Evolutionary conservation across 352 stramenopile species (phyloP).

Genomic region (Globisporangium ultimum): DNA sequence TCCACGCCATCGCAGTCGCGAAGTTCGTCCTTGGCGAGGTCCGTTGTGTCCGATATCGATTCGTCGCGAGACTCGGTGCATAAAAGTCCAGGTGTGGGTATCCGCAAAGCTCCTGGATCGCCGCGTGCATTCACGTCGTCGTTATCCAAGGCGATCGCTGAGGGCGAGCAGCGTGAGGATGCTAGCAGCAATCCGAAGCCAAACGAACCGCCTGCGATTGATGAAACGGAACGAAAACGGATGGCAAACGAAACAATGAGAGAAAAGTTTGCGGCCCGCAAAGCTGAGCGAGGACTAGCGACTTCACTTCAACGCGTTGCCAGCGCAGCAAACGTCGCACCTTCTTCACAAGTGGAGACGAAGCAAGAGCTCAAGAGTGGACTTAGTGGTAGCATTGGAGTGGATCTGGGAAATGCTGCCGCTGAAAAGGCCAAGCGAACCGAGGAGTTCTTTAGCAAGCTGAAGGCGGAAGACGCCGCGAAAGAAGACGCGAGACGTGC

Average conservation of each 20-base stretch:
- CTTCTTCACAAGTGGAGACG: not conserved
- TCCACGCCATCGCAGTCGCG: slow-evolving; percentile 16
- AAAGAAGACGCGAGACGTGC: slow-evolving; percentile 34
- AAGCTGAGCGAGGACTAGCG: slow-evolving; percentile 23
- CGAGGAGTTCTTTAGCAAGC: slow-evolving; percentile 49
- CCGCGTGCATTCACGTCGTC: slow-evolving; percentile 9
- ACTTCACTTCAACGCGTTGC: slow-evolving; percentile 13
- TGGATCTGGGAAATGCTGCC: no score
- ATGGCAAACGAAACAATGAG: slow-evolving; percentile 21
- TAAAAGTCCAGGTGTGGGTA: slow-evolving; percentile 5
- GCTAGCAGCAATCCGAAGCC: slow-evolving; percentile 1
- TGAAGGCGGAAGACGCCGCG: slow-evolving; percentile 51
- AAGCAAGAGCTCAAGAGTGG: slow-evolving; percentile 10
- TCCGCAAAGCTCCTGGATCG: not conserved
- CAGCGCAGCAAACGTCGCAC: slow-evolving; percentile 2
- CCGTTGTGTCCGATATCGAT: slow-evolving; percentile 12
- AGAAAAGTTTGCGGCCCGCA: slow-evolving; percentile 43
- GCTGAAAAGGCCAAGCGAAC: slow-evolving; percentile 45
- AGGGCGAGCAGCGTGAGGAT: slow-evolving; percentile 18
- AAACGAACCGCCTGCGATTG: slow-evolving; percentile 5
- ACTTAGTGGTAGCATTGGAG: not conserved
- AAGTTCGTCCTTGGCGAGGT: slow-evolving; percentile 15
- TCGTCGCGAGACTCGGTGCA: slow-evolving; percentile 7
- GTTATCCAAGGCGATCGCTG: slow-evolving; percentile 12
- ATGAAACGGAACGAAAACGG: slow-evolving; percentile 38